Evolutionary conservation across 441 rosid species (phyloP).

Genomic region (Jatropha podagrica): DNA sequence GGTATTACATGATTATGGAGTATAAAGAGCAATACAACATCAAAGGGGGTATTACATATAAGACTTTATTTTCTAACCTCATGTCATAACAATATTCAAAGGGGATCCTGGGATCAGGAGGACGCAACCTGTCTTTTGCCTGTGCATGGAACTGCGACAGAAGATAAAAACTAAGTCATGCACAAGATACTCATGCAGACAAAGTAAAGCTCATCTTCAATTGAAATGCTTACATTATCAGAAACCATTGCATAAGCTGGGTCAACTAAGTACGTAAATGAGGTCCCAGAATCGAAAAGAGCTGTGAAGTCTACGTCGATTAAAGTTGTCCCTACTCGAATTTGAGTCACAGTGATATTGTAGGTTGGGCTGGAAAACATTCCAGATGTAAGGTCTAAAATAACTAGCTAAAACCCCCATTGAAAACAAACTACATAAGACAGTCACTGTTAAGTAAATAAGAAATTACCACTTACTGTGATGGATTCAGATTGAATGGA

Average conservation of each 20-base stretch:
- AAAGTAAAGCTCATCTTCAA: neutral
- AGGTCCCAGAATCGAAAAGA: conserved; percentile 91
- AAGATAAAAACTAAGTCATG: conserved; percentile 11
- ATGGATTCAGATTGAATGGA: conserved; percentile 58
- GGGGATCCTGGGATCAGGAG: conserved; percentile 50
- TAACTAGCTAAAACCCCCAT: conserved; percentile 12
- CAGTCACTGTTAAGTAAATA: conserved; percentile 18
- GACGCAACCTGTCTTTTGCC: conserved; percentile 54
- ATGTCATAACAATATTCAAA: conserved; percentile 80
- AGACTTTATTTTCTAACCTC: conserved; percentile 43
- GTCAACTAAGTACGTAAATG: conserved; percentile 73
- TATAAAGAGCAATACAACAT: neutral
- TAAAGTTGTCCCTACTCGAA: conserved; percentile 53
- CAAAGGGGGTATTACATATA: neutral
- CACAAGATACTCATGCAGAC: neutral
- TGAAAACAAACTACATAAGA: conserved; percentile 3
- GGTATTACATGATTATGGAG: neutral
- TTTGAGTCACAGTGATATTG: conserved; percentile 64
- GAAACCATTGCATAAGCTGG: conserved; percentile 65
- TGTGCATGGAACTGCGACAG: conserved; percentile 65
- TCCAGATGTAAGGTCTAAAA: conserved; percentile 12
- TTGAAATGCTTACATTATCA: conserved; percentile 53
- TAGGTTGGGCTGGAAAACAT: conserved; percentile 68
- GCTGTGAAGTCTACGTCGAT: conserved; percentile 57
- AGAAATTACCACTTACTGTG: conserved; percentile 58